Evolutionary conservation across 1,284 basidiomycete genomes (phyloP).

Genomic region (Butyriboletus appendiculatus): DNA sequence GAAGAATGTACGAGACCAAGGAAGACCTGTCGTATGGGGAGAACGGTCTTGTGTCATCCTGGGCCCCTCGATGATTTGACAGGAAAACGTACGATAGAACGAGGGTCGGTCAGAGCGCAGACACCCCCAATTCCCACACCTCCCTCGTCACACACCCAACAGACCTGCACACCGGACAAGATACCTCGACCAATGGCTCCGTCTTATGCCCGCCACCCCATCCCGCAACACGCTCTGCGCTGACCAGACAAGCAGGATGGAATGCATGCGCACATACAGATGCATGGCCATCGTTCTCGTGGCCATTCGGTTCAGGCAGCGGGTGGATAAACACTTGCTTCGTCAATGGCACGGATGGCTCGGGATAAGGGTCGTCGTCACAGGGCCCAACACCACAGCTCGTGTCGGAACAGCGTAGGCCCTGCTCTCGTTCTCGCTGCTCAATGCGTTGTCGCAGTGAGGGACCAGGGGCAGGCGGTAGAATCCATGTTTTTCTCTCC

Average conservation of each 20-base stretch:
- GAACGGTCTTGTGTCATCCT: not conserved
- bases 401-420: constrained; percentile 66
- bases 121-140: constrained; percentile 61
- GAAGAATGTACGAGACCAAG: not conserved
- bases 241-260: constrained; percentile 73
- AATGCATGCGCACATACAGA: constrained; percentile 62
- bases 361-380: constrained; percentile 65
- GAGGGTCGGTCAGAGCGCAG: constrained; percentile 21
- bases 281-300: constrained; percentile 8
- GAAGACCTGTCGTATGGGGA: constrained; percentile 1
- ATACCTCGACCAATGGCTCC: constrained; percentile 52
- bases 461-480: constrained; percentile 56
- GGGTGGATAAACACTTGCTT: constrained; percentile 50
- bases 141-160: constrained; percentile 54
- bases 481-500: constrained; percentile 44
- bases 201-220: constrained; percentile 51
- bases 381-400: constrained; percentile 73
- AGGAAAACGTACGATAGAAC: constrained; percentile 8
- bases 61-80: not conserved
- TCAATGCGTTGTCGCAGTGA: constrained; percentile 71
- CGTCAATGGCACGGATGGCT: constrained; percentile 31
- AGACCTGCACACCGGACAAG: constrained; percentile 66
- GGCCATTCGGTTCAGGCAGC: not conserved
- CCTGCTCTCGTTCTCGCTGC: constrained; percentile 64
- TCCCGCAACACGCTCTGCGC: constrained; percentile 65